Conservation (phyloP, 73 alveolate genomes). For the Tetrahymena thermophila region DNA sequence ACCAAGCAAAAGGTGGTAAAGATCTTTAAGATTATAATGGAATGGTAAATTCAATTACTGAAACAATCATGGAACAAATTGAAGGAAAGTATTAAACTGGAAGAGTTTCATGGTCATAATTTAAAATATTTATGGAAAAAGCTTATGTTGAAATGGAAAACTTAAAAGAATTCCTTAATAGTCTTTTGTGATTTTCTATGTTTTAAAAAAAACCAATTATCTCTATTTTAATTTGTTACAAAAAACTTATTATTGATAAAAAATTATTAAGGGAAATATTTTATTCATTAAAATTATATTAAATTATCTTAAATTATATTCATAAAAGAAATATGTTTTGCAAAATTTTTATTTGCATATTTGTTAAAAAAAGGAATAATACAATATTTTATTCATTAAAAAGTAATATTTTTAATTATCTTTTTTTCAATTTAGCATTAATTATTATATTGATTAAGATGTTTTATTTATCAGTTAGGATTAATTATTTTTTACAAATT, state of each 20-base stretch:
- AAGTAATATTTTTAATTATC: too few relatives aligned
- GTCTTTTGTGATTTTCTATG: background rate
- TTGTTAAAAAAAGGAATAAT: too few relatives aligned
- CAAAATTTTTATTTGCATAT: too few relatives aligned
- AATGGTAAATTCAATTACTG: slow-evolving; percentile 16
- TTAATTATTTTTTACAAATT: background rate
- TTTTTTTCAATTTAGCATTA: too few relatives aligned
- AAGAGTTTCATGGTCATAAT: slow-evolving; percentile 27
- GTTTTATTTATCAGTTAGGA: background rate
- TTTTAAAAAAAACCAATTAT: too few relatives aligned
- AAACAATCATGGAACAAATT: slow-evolving; percentile 8
- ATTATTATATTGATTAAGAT: too few relatives aligned
- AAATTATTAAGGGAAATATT: background rate
- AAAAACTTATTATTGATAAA: background rate
- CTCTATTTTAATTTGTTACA: background rate
- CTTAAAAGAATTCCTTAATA: slow-evolving; percentile 19
- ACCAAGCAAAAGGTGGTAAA: slow-evolving; percentile 16
- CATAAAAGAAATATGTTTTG: too few relatives aligned
- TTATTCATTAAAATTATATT: background rate
- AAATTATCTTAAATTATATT: too few relatives aligned
- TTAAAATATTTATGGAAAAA: slow-evolving; percentile 25
- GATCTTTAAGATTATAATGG: slow-evolving; percentile 20
- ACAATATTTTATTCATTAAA: too few relatives aligned
- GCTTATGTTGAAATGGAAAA: slow-evolving; percentile 17
- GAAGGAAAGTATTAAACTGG: slow-evolving; percentile 15